Percentiles rank a stretch among this genome's conserved stretches.
Evolutionary conservation across 768 basidiomycete genomes (phyloP).

Genomic region (Gymnopilus junonius): DNA sequence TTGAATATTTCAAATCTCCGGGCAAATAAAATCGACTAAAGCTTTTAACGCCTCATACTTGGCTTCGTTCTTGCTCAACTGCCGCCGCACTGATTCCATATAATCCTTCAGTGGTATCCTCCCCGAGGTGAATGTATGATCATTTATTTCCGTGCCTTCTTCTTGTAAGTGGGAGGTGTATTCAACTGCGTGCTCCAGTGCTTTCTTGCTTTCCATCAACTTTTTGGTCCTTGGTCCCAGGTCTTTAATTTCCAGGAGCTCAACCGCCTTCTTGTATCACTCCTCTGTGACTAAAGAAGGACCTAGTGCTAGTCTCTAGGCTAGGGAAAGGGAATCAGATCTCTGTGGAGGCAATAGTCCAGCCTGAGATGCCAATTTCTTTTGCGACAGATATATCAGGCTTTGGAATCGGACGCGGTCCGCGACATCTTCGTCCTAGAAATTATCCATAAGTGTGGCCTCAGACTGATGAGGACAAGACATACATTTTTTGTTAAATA

Average conservation of each 20-base stretch:
- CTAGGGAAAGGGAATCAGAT: slow-evolving; percentile 21
- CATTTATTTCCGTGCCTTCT: slow-evolving; percentile 7
- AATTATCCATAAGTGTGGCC: not conserved
- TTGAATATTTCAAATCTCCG: not conserved
- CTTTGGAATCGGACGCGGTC: slow-evolving; percentile 30
- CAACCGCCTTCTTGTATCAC: slow-evolving; percentile 25
- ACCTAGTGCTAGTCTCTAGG: slow-evolving; percentile 25
- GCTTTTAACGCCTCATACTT: slow-evolving; percentile 17
- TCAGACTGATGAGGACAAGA: not conserved
- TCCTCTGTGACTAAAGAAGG: slow-evolving; percentile 26
- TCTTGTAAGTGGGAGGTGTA: slow-evolving; percentile 20
- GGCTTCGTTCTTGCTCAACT: slow-evolving; percentile 14
- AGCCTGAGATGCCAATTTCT: slow-evolving; percentile 24
- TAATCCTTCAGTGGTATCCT: slow-evolving; percentile 20
- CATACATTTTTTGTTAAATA: slow-evolving; percentile 24
- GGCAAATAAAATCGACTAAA: slow-evolving; percentile 25
- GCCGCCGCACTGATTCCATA: slow-evolving; percentile 23
- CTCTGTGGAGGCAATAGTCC: slow-evolving; percentile 21
- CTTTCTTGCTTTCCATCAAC: slow-evolving; percentile 13
- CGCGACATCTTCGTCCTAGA: slow-evolving; percentile 28
- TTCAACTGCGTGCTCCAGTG: slow-evolving; percentile 20
- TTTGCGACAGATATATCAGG: slow-evolving; percentile 24
- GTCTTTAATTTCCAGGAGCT: slow-evolving; percentile 16
- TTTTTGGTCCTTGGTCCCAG: slow-evolving; percentile 7
- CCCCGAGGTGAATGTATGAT: slow-evolving; percentile 11